These are phyloP conservation scores for Chiua sp. DNA, from an alignment of 1,284 basidiomycete species.

Conservation along the genomic window DNA sequence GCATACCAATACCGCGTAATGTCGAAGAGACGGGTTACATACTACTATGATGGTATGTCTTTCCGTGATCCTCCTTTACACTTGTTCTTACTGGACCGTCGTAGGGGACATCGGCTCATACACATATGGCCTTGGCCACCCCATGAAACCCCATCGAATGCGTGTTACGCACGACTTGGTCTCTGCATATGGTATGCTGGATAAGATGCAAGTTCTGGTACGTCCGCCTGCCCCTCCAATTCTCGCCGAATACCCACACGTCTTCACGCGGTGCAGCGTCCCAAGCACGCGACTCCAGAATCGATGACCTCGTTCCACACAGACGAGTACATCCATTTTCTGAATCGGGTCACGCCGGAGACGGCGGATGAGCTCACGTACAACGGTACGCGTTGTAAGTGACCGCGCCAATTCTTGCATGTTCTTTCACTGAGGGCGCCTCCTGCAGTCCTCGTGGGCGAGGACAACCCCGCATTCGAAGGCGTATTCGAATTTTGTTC, in stretches of 20 bases:
- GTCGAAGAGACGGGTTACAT: constrained; percentile 64
- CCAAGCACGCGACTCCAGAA: constrained; percentile 81
- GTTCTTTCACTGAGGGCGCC: constrained; percentile 12
- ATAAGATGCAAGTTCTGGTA: constrained; percentile 91
- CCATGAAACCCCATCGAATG: constrained; percentile 97
- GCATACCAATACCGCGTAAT: constrained; percentile 32
- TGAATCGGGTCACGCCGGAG: constrained; percentile 89
- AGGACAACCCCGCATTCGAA: constrained; percentile 97
- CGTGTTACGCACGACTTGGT: constrained; percentile 93
- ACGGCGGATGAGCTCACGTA: constrained; percentile 85
- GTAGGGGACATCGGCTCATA: constrained; percentile 80
- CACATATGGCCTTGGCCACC: constrained; percentile 88
- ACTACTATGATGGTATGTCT: constrained; percentile 63
- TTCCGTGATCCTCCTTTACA: neutral
- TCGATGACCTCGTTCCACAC: constrained; percentile 95
- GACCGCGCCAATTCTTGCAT: neutral
- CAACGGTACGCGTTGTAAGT: constrained; percentile 83
- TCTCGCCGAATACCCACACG: neutral
- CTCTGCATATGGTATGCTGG: constrained; percentile 88
- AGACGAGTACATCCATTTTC: constrained; percentile 96
- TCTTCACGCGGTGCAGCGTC: constrained; percentile 55
- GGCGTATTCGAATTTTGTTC: constrained; percentile 98
- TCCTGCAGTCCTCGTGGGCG: constrained; percentile 81
- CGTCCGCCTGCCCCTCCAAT: neutral
- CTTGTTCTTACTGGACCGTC: constrained; percentile 8